These are phyloP conservation scores for Stemphylium beticola DNA, from an alignment of 2,329 filamentous ascomycete species.

Conservation along the genomic window DNA sequence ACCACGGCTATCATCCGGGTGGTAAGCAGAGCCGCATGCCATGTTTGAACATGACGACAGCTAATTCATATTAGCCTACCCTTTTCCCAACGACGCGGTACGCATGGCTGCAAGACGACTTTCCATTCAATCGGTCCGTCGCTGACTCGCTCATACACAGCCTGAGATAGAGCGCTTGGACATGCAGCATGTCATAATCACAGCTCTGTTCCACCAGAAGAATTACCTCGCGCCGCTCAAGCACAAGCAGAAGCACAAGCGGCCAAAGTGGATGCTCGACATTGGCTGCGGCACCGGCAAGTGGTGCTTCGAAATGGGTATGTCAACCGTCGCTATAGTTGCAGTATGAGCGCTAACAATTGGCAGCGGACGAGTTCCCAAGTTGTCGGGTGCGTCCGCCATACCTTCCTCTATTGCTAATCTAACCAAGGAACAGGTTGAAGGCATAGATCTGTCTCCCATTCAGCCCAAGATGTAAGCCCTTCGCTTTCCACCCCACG, in stretches of 20 bases:
- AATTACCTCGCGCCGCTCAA: constrained; percentile 49
- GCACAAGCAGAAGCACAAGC: constrained; percentile 17
- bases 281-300: constrained; percentile 52
- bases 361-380: constrained; percentile 43
- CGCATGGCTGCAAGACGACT: constrained; percentile 1
- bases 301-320: constrained; percentile 53
- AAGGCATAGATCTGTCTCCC: constrained; percentile 52
- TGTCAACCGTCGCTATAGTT: constrained; percentile 11
- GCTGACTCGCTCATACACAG: constrained; percentile 31
- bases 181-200: constrained; percentile 49
- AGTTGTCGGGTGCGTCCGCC: constrained; percentile 36
- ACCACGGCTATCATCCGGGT: constrained; percentile 49
- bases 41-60: neutral
- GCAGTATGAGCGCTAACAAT: constrained; percentile 24
- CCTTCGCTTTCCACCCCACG: neutral
- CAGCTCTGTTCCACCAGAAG: constrained; percentile 42
- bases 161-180: constrained; percentile 48
- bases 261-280: constrained; percentile 48
- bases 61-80: constrained; percentile 45
- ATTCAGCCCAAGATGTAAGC: constrained; percentile 48
- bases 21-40: constrained; percentile 34
- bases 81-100: constrained; percentile 50
- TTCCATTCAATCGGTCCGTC: constrained; percentile 5
- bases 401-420: neutral
- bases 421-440: constrained; percentile 42